Evolutionary conservation across 768 basidiomycete genomes (phyloP), one percentile per base, ranked within the genome.

Genomic region (Rhodosporidiobolus sp.): DNA sequence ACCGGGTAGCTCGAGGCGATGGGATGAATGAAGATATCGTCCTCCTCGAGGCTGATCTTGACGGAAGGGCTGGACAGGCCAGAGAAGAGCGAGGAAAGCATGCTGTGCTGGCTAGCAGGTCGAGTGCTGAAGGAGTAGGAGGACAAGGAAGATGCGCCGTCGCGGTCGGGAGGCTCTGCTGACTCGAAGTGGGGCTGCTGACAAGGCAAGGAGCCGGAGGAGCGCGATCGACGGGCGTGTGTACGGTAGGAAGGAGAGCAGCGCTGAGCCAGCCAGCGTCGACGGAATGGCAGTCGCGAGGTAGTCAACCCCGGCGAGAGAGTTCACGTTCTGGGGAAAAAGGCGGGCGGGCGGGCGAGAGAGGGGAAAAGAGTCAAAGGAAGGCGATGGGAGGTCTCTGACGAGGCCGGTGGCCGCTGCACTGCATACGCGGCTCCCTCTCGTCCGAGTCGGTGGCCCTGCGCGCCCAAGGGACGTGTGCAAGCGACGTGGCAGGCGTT

Each of bases 1-100:
- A 72, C 71, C 4, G 71, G 71, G 30, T 50, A 72, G 46, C 45
- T 30, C 1, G 45, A n/a, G 19, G 52, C 50, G 26, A 72, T 17
- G 1, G 72, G 67, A 24, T 68, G 67, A 0, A 68, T 34, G 49
- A 69, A 62, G 46, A 69, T 8, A 26, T 59, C 46, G 50, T 73
- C 71, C 16, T 67, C 66, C 32, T 63, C 61, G 56, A 73, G 65
- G 3, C 66, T 43, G 62, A 73, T 52, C 16, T 43, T 57, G 66
- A 73, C 55, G n/a, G 67, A 48, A 6, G 71, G 71, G 1, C 61
- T 59, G 16, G 61, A n/a, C n/a, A n/a, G n/a, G n/a, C n/a, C n/a
- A n/a, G n/a, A 58, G 38, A 72, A 67, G 30, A 72, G 53, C 0
- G 64, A 53, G 50, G 59, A 52, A 46, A 71, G 48, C 60, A 66